These are phyloP conservation scores for Trichosporon asahii DNA, from an alignment of 1,284 basidiomycete species.

Conservation along the genomic window DNA sequence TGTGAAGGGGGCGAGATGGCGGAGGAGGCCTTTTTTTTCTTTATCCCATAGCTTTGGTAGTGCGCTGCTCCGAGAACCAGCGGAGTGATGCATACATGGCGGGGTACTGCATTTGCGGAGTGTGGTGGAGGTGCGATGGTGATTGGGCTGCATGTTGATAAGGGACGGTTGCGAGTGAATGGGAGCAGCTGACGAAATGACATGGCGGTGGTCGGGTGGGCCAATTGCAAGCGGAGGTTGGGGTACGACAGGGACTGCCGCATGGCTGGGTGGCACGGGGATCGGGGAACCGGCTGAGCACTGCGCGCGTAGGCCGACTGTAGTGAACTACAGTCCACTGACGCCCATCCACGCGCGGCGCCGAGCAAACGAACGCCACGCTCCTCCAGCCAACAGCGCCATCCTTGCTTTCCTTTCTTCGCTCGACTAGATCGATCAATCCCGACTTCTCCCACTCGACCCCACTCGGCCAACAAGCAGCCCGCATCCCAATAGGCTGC, in stretches of 20 bases:
- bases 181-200: conserved; percentile 2
- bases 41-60: neutral
- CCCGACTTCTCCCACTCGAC: conserved; percentile 1
- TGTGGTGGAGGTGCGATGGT: neutral
- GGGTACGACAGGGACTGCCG: neutral
- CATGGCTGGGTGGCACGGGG: neutral
- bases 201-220: neutral
- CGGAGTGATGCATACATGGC: conserved; percentile 16
- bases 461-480: neutral
- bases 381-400: neutral
- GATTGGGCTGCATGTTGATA: neutral
- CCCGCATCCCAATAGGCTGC: neutral
- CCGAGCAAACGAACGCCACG: conserved; percentile 3
- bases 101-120: neutral
- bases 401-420: neutral
- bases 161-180: neutral
- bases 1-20: conserved; percentile 7
- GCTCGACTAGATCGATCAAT: neutral
- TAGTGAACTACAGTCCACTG: neutral
- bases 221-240: neutral
- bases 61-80: conserved; percentile 21
- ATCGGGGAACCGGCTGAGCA: conserved; percentile 1
- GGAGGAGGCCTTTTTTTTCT: conserved; percentile 11
- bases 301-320: neutral
- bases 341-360: conserved; percentile 5